Evolutionary conservation across 2,329 filamentous ascomycete species (phyloP).

Genomic region (Pseudogymnoascus sp.): DNA sequence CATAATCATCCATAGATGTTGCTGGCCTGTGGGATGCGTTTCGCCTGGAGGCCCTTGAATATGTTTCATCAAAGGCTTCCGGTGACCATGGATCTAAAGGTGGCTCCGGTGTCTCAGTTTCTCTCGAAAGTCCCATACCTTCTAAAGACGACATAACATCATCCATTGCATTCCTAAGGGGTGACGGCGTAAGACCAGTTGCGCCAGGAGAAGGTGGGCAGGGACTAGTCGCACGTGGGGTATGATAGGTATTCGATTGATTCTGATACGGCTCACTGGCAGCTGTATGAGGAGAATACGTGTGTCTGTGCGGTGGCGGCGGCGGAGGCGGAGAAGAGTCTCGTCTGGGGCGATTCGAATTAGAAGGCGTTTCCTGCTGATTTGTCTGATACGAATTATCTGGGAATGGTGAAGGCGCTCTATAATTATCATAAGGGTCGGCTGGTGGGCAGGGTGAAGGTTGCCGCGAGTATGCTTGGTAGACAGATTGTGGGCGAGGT

Average conservation of each 20-base stretch:
- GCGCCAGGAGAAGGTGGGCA: constrained; percentile 58
- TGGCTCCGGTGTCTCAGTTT: constrained; percentile 45
- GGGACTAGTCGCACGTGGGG: constrained; percentile 52
- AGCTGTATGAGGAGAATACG: constrained; percentile 22
- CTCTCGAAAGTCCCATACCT: constrained; percentile 63
- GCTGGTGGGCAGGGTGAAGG: constrained; percentile 29
- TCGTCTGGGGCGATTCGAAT: constrained; percentile 36
- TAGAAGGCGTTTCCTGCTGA: constrained; percentile 20
- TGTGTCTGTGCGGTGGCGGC: constrained; percentile 74
- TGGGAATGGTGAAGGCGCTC: constrained; percentile 26
- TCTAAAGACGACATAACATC: constrained; percentile 94
- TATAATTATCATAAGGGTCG: constrained; percentile 26
- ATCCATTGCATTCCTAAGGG: constrained; percentile 90
- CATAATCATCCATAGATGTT: constrained; percentile 64
- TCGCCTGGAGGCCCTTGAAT: constrained; percentile 22
- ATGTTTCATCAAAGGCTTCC: constrained; percentile 61
- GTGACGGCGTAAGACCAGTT: constrained; percentile 74
- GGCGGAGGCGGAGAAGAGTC: constrained; percentile 66
- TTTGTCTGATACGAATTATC: constrained; percentile 19
- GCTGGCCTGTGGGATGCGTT: constrained; percentile 45
- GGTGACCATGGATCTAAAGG: constrained; percentile 77
- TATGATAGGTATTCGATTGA: constrained; percentile 38
- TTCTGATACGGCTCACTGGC: constrained; percentile 31
- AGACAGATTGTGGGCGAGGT: constrained; percentile 22
- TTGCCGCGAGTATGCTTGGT: constrained; percentile 27